Evolutionary conservation across 2,329 filamentous ascomycete species (phyloP).

Genomic region (Dothistroma septosporum): DNA sequence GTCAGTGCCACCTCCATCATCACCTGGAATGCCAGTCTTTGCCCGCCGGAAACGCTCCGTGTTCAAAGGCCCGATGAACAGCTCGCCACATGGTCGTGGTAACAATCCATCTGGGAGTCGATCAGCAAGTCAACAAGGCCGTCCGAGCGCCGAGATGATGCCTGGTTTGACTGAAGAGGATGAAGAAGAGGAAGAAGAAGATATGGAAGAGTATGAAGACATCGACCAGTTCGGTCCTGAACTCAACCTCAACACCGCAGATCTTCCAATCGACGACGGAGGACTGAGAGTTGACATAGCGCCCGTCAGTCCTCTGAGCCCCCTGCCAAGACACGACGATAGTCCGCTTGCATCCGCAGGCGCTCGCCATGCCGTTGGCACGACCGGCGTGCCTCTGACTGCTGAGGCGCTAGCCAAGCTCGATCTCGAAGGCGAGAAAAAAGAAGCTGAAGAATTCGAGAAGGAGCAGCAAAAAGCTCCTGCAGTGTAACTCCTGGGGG

Average conservation of each 20-base stretch:
- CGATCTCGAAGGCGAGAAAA: constrained; percentile 23
- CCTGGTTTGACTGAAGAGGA: constrained; percentile 44
- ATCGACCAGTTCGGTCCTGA: constrained; percentile 30
- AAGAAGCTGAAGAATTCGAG: constrained; percentile 8
- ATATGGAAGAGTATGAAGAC: constrained; percentile 24
- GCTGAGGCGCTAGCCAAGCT: constrained; percentile 32
- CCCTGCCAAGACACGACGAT: constrained; percentile 14
- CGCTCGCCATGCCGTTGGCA: not conserved
- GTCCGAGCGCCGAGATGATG: constrained; percentile 70
- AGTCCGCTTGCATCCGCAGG: constrained; percentile 6
- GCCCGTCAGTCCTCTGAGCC: constrained; percentile 18
- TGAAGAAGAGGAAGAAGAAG: constrained; percentile 30
- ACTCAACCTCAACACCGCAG: constrained; percentile 8
- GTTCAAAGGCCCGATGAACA: constrained; percentile 74
- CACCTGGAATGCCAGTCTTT: constrained; percentile 62
- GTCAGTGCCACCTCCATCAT: constrained; percentile 46
- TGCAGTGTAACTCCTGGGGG: not conserved
- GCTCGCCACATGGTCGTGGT: constrained; percentile 32
- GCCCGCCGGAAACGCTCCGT: constrained; percentile 75
- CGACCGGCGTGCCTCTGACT: constrained; percentile 25
- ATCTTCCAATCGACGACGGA: constrained; percentile 3
- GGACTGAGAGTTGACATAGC: constrained; percentile 9
- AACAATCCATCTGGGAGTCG: constrained; percentile 24
- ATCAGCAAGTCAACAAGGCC: constrained; percentile 59
- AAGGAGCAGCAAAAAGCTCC: constrained; percentile 6